These are phyloP conservation scores for Pleurotus sapidus DNA, from an alignment of 768 basidiomycete genomes.

Conservation along the genomic window DNA sequence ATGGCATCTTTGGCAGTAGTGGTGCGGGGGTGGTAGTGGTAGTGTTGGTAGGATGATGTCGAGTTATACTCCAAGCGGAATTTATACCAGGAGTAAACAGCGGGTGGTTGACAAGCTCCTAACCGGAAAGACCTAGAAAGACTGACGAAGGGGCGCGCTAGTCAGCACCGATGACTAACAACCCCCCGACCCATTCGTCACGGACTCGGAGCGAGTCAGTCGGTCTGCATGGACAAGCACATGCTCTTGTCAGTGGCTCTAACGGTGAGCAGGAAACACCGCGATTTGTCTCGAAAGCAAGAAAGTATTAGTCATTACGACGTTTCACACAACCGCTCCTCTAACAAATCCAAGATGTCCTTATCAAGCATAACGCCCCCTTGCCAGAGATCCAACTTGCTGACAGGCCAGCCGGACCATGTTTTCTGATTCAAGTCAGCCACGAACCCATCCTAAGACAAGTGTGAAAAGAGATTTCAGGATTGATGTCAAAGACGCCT, in stretches of 20 bases:
- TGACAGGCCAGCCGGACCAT: slow-evolving; percentile 32
- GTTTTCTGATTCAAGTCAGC: slow-evolving; percentile 22
- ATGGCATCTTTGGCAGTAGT: neutral
- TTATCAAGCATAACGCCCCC: slow-evolving; percentile 28
- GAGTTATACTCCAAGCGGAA: neutral
- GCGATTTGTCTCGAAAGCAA: no score
- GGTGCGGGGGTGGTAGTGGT: neutral
- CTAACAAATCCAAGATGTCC: slow-evolving; percentile 8
- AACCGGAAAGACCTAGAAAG: slow-evolving; percentile 1
- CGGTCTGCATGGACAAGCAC: no score
- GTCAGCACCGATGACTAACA: neutral
- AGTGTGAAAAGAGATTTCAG: neutral
- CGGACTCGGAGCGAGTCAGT: neutral
- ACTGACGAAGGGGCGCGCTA: neutral
- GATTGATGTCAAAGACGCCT: slow-evolving; percentile 1
- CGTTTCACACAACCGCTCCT: no score
- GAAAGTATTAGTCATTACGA: no score
- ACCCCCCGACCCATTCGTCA: neutral
- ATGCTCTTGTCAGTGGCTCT: no score
- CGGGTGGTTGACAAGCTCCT: neutral
- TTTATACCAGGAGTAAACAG: neutral
- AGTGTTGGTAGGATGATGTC: neutral
- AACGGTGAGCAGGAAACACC: no score
- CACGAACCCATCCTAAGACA: slow-evolving; percentile 19
- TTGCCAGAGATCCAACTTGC: slow-evolving; percentile 34